Base-by-base conservation (phyloP, 257 asterid species). In the Jacaranda copaia region DNA sequence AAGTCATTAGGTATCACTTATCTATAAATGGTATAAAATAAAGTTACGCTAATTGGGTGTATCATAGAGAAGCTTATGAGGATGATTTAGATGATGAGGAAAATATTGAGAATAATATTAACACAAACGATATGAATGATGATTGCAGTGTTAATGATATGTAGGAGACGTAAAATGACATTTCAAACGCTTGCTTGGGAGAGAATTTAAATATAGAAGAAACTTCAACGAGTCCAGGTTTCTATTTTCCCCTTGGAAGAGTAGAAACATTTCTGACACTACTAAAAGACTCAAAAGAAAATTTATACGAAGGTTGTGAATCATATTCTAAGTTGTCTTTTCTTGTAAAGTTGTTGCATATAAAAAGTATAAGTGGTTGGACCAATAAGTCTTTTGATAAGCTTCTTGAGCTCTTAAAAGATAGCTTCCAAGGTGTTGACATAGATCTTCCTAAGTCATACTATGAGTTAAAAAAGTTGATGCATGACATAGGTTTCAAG, bases 361-460 rank as follows among this genome's bases (percentile, higher is more conserved):
- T 25, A 25, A 25, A 25, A 25, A 25, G 1, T 25, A 25, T 25
- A 19, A 55, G 61, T 16, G 43, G 68, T 1, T 72, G 64, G 79
- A 64, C 59, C 25, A 55, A 52, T 8, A 79, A 57, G 14, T 62
- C 78, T 1, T 71, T 78, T 15, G 59, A 70, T 15, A 32, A 4
- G 19, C 65, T 63, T 5, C 67, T 72, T 35, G 68, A 38, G 57
- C n/a, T 79, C 9, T 32, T 80, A 35, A 61, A 49, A 19, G 74
- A 61, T 8, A 25, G 32, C 7, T 39, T 59, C 0, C 70, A 15
- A 0, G 40, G 11, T 3, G 32, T 25, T 1, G 32, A 25, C 32
- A 25, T 25, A 25, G 32, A 25, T 25, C 32, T 25, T 25, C 32
- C 32, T 25, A 25, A 25, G 32, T 25, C 32, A 25, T 25, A 25